phyloP scores from a whole-genome alignment of 805 yeast species.

The Candida boleticola region DNA sequence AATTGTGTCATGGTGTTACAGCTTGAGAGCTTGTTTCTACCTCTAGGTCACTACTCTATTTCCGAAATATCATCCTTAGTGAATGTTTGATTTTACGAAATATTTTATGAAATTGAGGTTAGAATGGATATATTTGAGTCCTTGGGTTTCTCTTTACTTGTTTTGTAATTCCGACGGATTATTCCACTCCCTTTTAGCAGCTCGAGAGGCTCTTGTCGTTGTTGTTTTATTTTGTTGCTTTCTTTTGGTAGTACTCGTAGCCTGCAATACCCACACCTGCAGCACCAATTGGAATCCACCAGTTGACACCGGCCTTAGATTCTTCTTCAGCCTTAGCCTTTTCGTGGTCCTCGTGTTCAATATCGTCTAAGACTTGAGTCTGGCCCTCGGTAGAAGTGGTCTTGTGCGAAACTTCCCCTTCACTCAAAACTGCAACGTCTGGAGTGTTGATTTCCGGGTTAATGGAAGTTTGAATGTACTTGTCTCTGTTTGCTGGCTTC shows the following conservation, averaged over 20 bases:
- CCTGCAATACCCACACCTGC: constrained; percentile 31
- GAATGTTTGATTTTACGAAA: too few relatives aligned
- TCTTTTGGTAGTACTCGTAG: constrained; percentile 17
- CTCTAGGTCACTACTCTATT: too few relatives aligned
- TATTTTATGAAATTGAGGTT: too few relatives aligned
- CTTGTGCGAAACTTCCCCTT: constrained; percentile 35
- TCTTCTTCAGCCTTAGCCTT: constrained; percentile 7
- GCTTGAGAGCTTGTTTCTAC: too few relatives aligned
- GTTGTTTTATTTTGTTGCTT: constrained; percentile 1
- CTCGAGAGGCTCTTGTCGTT: too few relatives aligned
- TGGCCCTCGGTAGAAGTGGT: constrained; percentile 26
- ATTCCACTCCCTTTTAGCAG: too few relatives aligned
- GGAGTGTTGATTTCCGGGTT: constrained; percentile 40
- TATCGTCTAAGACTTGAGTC: constrained; percentile 33
- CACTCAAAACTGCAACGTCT: constrained; percentile 35
- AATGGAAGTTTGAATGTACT: constrained; percentile 39
- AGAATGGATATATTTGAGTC: too few relatives aligned
- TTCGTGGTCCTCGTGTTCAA: constrained; percentile 33
- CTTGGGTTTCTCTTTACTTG: too few relatives aligned
- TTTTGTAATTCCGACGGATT: too few relatives aligned
- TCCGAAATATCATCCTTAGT: too few relatives aligned
- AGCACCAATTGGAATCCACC: constrained; percentile 19
- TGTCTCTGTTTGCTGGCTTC: constrained; percentile 37
- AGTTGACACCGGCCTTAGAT: constrained; percentile 4
- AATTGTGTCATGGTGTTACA: too few relatives aligned